Base-by-base conservation (phyloP, 176 grass and related monocot species). In the maize (Zea mays) region DNA sequence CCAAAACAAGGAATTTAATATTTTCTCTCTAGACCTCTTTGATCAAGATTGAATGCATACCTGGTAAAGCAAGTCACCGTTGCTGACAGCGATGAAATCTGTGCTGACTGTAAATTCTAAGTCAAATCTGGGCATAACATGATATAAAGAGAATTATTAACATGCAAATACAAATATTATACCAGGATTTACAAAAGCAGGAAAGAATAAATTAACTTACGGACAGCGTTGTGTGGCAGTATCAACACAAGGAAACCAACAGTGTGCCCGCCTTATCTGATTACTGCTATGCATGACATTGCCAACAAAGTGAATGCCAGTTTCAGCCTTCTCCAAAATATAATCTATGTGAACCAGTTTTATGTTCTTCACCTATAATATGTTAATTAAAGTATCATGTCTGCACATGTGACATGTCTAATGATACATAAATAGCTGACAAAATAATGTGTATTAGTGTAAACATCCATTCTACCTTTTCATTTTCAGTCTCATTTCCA, bases 161-260 rank as follows among this genome's bases (percentile, higher is more conserved):
- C 36, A 77, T 10, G 41, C 45, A 86, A 64, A 64, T 79, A 54
- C 56, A 86, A 78, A 54, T 37, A 84, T 15, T 65, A 81, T 71
- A 77, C 55, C 48, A 74, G 20, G 61, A 88, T 66, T 56, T 56
- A 50, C 66, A 78, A 78, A 43, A 56, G 69, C 38, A 51, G n/a
- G 16, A 51, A 64, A 57, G 35, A 15, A 91, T n/a, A 73, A 68
- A 43, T 49, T 81, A 42, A 89, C 89, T 90, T 92, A 98, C 96
- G 78, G 69, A 85, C 89, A 94, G 49, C 89, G 88, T 73, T 94
- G 85, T 5, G 67, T 65, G 67, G 86, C 46, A 80, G 40, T 86
- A 86, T 98, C 86, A 83, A 92, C 77, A 78, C 96, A 98, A 88
- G 96, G 96, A 75, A 98, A 98, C 96, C 96, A 98, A 81, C 91